Evolutionary conservation across 2,329 filamentous ascomycete genomes (phyloP), one percentile per base, ranked within the genome.

Genomic region (Ophiostoma quercus): DNA sequence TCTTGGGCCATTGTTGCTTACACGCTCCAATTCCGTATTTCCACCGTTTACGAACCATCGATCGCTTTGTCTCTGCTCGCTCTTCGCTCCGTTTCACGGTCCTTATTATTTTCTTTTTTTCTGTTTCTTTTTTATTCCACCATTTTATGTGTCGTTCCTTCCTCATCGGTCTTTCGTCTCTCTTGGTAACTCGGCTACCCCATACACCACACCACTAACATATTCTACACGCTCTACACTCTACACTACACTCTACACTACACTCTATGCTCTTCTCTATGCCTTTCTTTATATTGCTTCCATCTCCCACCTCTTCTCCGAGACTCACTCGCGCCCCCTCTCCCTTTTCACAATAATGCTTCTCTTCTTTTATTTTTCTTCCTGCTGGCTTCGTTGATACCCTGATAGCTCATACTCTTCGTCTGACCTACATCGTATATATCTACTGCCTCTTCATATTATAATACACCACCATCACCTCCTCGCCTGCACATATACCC

Each of bases 201-300:
- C 57, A 34, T 29, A 14, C 47, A n/a, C 47, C 47, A 54, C 47
- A 22, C 19, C 19, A n/a, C 3, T 9, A 11, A 54, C 19, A 54
- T 22, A 54, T 8, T 22, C 22, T 16, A 43, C 41, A 43, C 16
- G 14, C 25, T 16, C 5, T 60, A 25, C 47, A 11, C 14, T 6
- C 47, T 69, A 22, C 51, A n/a, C 5, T 60, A 25, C 47, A 11
- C 14, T 6, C 47, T 69, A 22, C 51, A n/a, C 41, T 9, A 11
- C 51, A 22, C 51, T 32, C 16, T 51, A 37, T 67, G 14, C 19
- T 37, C 29, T 41, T 67, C 57, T 34, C 43, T 69, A 11, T 39
- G 37, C 37, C 51, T 41, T 67, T 67, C 68, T 70, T 70, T 70
- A 70, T 70, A 70, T 70, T 67, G 57, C 69, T 68, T 70, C 66